Evolutionary conservation across 345 rosid species (phyloP).

Genomic region (Camelina laxa): DNA sequence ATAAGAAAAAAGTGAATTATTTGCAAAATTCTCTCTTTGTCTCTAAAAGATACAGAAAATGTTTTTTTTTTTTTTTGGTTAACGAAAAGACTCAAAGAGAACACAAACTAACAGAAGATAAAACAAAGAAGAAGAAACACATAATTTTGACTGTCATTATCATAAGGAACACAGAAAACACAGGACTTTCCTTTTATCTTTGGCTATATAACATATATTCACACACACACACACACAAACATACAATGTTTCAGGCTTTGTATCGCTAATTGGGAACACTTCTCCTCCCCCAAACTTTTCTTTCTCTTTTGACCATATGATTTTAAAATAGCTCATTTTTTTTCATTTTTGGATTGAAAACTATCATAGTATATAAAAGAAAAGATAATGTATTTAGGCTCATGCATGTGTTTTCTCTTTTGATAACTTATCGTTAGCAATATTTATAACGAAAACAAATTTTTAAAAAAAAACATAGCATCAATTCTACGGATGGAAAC

Average conservation of each 20-base stretch:
- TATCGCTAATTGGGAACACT: slow-evolving; percentile 43
- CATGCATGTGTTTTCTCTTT: too few species aligned
- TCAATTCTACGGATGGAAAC: not conserved
- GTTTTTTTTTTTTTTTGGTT: not conserved
- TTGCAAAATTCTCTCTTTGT: slow-evolving; percentile 25
- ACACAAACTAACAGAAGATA: slow-evolving; percentile 29
- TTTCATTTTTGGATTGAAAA: too few species aligned
- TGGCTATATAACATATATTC: slow-evolving; percentile 36
- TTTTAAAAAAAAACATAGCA: not conserved
- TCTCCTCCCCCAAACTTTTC: slow-evolving; percentile 20
- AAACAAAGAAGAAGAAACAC: slow-evolving; percentile 35
- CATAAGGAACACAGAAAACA: slow-evolving; percentile 41
- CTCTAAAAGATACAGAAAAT: slow-evolving; percentile 17
- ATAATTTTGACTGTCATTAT: slow-evolving; percentile 47
- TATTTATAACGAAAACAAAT: too few species aligned
- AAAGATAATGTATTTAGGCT: too few species aligned
- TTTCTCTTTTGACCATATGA: slow-evolving; percentile 37
- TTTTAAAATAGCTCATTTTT: not conserved
- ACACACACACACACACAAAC: slow-evolving; percentile 31
- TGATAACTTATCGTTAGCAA: too few species aligned
- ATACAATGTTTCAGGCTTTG: slow-evolving; percentile 41
- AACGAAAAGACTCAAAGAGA: slow-evolving; percentile 6
- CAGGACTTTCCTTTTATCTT: slow-evolving; percentile 35
- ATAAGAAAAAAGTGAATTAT: not conserved
- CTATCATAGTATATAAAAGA: too few species aligned